Conservation (phyloP, 108 stramenopile species). For the Epithemia pelagica region DNA sequence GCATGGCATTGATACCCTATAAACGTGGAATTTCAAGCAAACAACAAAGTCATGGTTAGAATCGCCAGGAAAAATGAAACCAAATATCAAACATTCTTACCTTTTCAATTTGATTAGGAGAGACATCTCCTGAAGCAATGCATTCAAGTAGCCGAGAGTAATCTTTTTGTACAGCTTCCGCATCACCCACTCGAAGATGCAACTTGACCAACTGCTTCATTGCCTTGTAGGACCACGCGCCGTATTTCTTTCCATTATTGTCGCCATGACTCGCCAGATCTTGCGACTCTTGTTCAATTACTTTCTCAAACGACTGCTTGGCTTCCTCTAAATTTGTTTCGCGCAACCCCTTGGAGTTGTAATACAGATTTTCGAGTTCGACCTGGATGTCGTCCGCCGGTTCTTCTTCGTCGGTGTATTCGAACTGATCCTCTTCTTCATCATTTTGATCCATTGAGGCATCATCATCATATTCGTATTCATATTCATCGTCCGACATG, state of each 20-base stretch:
- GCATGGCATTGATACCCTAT: constrained; percentile 81
- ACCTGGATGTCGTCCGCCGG: constrained; percentile 65
- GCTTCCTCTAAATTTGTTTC: constrained; percentile 60
- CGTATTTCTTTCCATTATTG: constrained; percentile 32
- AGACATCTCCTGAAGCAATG: constrained; percentile 64
- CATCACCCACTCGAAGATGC: constrained; percentile 43
- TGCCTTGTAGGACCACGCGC: constrained; percentile 84
- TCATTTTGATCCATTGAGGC: constrained; percentile 14
- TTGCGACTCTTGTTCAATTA: constrained; percentile 40
- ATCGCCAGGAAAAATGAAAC: too few relatives aligned
- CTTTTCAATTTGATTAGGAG: constrained; percentile 87
- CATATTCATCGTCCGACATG: constrained; percentile 54
- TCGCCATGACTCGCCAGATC: constrained; percentile 19
- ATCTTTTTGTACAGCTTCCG: constrained; percentile 33
- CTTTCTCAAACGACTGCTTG: constrained; percentile 61
- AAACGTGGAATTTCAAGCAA: too few relatives aligned
- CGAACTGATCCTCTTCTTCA: constrained; percentile 66
- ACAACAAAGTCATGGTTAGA: neutral
- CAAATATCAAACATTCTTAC: too few relatives aligned
- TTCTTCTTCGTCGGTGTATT: constrained; percentile 88
- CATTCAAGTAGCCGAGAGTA: constrained; percentile 71
- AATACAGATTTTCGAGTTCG: constrained; percentile 88
- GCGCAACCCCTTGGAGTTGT: constrained; percentile 81
- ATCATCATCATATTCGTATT: constrained; percentile 46
- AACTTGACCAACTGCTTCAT: constrained; percentile 90